Evolutionary conservation across 805 yeast species (phyloP).

Genomic region (Yamadazyma scolyti): DNA sequence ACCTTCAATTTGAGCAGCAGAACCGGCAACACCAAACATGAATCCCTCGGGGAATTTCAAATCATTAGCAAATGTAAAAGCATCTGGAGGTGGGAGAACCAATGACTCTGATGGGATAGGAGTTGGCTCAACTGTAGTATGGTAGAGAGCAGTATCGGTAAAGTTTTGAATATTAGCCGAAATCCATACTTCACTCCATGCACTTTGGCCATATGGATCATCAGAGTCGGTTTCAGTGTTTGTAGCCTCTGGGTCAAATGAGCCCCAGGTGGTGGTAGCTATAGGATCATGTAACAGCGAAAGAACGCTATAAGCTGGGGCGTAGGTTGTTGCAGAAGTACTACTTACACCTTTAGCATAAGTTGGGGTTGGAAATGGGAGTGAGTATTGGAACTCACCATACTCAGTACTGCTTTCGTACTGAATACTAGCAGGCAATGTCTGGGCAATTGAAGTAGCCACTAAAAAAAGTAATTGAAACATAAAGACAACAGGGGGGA

Average conservation of each 20-base stretch:
- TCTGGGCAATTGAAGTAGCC: too few species aligned
- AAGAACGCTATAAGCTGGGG: constrained; percentile 5
- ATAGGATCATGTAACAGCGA: too few species aligned
- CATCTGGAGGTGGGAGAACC: constrained; percentile 15
- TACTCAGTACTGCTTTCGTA: too few species aligned
- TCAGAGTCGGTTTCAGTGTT: constrained; percentile 14
- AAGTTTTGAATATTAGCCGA: constrained; percentile 10
- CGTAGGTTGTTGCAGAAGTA: constrained; percentile 4
- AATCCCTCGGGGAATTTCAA: constrained; percentile 15
- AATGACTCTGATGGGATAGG: constrained; percentile 12
- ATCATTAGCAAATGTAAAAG: constrained; percentile 10
- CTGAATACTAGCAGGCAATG: too few species aligned
- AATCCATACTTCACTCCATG: constrained; percentile 17
- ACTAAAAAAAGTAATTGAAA: too few species aligned
- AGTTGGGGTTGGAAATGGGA: too few species aligned
- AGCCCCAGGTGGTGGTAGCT: constrained; percentile 16
- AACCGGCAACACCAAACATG: constrained; percentile 27
- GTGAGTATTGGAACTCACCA: too few species aligned
- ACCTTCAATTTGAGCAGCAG: constrained; percentile 35
- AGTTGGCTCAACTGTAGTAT: constrained; percentile 15
- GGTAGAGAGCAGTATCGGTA: constrained; percentile 12
- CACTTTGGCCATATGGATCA: constrained; percentile 18
- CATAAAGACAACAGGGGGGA: too few species aligned
- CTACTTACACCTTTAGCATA: constrained; percentile 4
- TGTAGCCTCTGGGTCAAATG: constrained; percentile 13